Conservation (phyloP, 2,329 filamentous ascomycete genomes). For the Talaromyces sp. region DNA sequence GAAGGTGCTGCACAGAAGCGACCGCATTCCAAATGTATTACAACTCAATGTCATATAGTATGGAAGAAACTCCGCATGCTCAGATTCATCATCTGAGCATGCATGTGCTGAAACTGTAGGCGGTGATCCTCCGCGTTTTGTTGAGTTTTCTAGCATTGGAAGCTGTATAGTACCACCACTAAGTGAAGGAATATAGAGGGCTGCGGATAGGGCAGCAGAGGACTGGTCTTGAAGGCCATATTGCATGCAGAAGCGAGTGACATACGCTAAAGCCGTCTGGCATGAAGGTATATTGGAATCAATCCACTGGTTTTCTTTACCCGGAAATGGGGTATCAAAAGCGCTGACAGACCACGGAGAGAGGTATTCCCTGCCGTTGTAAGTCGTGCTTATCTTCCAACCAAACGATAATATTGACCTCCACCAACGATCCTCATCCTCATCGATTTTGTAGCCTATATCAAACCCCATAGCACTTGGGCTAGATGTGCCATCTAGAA, state of each 20-base stretch:
- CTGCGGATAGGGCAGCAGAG: background rate
- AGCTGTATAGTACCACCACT: background rate
- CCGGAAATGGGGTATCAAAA: background rate
- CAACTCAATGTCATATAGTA: slow-evolving; percentile 25
- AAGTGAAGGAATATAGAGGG: slow-evolving; percentile 16
- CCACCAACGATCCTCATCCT: background rate
- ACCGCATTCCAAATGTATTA: slow-evolving; percentile 25
- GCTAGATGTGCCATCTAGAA: background rate
- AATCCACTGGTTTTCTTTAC: background rate
- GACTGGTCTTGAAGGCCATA: background rate
- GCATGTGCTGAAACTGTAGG: background rate
- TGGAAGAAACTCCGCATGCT: slow-evolving; percentile 15
- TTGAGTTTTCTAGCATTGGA: background rate
- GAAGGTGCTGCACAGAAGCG: slow-evolving; percentile 25
- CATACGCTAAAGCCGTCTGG: background rate
- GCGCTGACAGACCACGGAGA: background rate
- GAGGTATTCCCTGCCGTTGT: background rate
- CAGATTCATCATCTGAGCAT: background rate
- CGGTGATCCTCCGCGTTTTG: background rate
- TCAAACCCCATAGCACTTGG: background rate
- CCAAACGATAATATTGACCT: background rate
- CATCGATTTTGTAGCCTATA: background rate
- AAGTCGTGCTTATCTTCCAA: background rate
- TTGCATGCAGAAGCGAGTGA: background rate
- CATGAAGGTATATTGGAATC: background rate